Evolutionary conservation across 2,329 filamentous ascomycete species (phyloP).

Genomic region (Cordyceps militaris): DNA sequence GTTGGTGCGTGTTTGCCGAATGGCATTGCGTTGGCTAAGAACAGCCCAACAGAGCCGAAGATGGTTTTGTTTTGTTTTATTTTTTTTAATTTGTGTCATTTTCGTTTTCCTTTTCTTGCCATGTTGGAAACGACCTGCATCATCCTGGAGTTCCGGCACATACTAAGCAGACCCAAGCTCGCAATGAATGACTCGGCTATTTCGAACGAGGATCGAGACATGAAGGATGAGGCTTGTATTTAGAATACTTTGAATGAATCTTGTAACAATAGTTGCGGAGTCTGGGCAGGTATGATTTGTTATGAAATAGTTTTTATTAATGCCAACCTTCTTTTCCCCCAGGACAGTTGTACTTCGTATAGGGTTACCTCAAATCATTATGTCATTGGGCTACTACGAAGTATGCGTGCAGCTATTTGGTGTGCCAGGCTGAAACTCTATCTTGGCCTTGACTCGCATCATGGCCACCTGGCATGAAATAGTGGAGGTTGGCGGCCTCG

Average conservation of each 20-base stretch:
- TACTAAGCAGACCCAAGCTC: neutral
- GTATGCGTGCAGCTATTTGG: neutral
- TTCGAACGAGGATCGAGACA: neutral
- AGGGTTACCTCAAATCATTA: too few relatives aligned
- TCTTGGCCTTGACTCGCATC: constrained; percentile 3
- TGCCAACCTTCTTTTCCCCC: neutral
- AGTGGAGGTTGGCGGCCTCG: neutral
- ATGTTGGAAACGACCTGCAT: constrained; percentile 9
- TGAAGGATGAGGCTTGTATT: constrained; percentile 5
- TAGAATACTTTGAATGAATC: constrained; percentile 8
- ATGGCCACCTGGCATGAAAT: neutral
- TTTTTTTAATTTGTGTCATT: neutral
- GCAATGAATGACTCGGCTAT: constrained; percentile 5
- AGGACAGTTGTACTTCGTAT: neutral
- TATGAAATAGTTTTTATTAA: constrained; percentile 10
- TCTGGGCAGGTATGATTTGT: constrained; percentile 2
- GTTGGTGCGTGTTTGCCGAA: constrained; percentile 91
- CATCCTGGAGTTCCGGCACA: constrained; percentile 9
- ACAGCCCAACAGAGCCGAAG: neutral
- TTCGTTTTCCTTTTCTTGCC: constrained; percentile 5
- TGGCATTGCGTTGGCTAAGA: constrained; percentile 55
- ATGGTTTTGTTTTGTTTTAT: neutral
- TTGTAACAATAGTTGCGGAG: constrained; percentile 12
- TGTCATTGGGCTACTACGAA: too few relatives aligned
- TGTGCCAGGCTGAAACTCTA: neutral